Base-by-base conservation (phyloP, 495 filamentous ascomycete genomes). In the Lasiosphaeriaceae sp. region DNA sequence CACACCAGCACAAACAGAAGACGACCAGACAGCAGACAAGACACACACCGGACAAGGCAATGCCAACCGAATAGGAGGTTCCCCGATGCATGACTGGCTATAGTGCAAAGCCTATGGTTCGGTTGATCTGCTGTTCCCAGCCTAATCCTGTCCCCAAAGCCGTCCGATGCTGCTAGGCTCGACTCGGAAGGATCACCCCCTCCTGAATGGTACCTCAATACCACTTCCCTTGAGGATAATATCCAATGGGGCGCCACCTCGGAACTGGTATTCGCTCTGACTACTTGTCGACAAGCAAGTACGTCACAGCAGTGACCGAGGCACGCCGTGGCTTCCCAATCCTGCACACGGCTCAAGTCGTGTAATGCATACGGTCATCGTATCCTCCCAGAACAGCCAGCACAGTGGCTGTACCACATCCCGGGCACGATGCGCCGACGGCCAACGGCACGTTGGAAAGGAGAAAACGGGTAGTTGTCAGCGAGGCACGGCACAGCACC, bases 381-480 rank as follows among this genome's bases (percentile, higher is more conserved):
- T 17, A 23, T 12, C 9, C 45, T 47, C 45, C n/a, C n/a, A 5
- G 8, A 11, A 47, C 45, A 11, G 16, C 22, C 23, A 49, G 22
- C 22, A 29, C 39, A 43, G 49, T 56, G 48, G 24, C 45, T 51
- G 12, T 50, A 12, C 20, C 9, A 29, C 19, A 45, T 50, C 34
- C 34, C 45, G 54, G 59, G 35, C 50, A 47, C 46, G 49, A 48
- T 57, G 48, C 47, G 17, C 53, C 50, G 53, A 52, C 50, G 21
- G 26, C 49, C 47, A 55, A 46, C 39, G 24, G 53, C 48, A 50
- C 50, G 54, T 46, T 29, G n/a, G 20, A 54, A 52, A 51, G 57
- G 49, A 52, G 48, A 60, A 58, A 61, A 61, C 55, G 58, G 62
- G 62, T 56, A 59, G 56, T 55, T 56, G 56, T 56, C 58, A 64